Conservation (phyloP, 495 filamentous ascomycete genomes). For the Tirmania nivea region DNA sequence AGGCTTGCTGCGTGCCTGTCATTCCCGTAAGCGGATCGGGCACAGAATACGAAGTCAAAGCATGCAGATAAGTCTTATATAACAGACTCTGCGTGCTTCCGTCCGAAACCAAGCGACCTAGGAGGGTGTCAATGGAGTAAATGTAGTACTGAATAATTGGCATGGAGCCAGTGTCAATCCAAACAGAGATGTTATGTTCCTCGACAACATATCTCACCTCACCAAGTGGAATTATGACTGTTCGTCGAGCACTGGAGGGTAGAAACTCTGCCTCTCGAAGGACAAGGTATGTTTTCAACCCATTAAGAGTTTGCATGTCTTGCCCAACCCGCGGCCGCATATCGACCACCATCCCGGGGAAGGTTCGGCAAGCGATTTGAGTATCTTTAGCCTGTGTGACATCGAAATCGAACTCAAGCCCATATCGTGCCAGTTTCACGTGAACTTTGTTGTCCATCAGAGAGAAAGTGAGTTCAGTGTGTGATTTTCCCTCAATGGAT, state of each 20-base stretch:
- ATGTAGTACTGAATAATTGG: constrained; percentile 23
- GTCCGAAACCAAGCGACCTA: constrained; percentile 29
- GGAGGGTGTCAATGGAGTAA: constrained; percentile 26
- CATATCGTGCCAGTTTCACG: constrained; percentile 27
- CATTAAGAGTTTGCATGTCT: constrained; percentile 23
- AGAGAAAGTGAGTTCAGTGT: constrained; percentile 25
- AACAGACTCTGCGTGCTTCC: constrained; percentile 34
- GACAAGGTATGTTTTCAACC: constrained; percentile 32
- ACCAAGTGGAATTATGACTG: constrained; percentile 33
- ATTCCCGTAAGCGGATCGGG: constrained; percentile 32
- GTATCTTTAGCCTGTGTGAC: background rate
- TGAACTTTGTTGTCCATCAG: constrained; percentile 12
- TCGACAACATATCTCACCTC: constrained; percentile 9
- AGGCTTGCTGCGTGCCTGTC: constrained; percentile 40
- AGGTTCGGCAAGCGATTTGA: constrained; percentile 27
- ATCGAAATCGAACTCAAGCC: constrained; percentile 27
- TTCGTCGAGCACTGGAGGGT: constrained; percentile 12
- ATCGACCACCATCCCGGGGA: constrained; percentile 32
- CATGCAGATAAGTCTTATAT: constrained; percentile 34
- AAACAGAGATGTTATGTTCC: constrained; percentile 24
- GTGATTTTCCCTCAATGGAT: constrained; percentile 19
- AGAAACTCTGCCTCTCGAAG: constrained; percentile 14
- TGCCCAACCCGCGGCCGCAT: constrained; percentile 24
- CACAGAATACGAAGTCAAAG: constrained; percentile 34
- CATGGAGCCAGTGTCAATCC: constrained; percentile 14